A percentile compares a stretch with the other conserved stretches of the same genome.
phyloP scores from a whole-genome alignment of 2,329 filamentous ascomycete genomes.

The Rhinocladiella similis region DNA sequence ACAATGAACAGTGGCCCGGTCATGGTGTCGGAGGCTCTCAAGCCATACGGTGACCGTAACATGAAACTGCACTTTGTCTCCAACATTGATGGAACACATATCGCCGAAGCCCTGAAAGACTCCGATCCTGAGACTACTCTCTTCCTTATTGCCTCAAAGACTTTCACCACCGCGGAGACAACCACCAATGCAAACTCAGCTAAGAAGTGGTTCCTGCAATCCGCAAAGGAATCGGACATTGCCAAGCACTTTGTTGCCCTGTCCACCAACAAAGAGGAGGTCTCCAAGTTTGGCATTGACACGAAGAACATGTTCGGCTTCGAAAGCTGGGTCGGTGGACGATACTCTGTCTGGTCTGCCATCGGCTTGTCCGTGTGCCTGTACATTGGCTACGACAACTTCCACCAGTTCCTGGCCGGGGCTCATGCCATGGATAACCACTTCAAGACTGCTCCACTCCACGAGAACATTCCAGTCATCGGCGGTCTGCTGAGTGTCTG shows the following conservation, averaged over 20 bases:
- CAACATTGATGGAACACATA: slow-evolving; percentile 98
- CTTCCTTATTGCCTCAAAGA: slow-evolving; percentile 98
- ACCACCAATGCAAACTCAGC: slow-evolving; percentile 95
- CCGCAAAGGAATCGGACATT: slow-evolving; percentile 74
- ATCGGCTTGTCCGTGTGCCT: slow-evolving; percentile 93
- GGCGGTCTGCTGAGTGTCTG: slow-evolving; percentile 93
- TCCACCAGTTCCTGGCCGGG: slow-evolving; percentile 91
- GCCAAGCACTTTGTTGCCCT: slow-evolving; percentile 99
- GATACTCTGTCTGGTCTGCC: slow-evolving; percentile 98
- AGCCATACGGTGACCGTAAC: slow-evolving; percentile 83
- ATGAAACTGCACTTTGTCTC: slow-evolving; percentile 96
- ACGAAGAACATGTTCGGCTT: slow-evolving; percentile 99
- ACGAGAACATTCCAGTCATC: slow-evolving; percentile 91
- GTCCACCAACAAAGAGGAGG: slow-evolving; percentile 91
- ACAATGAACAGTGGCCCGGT: slow-evolving; percentile 72
- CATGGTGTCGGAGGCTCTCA: slow-evolving; percentile 98
- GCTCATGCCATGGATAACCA: slow-evolving; percentile 98
- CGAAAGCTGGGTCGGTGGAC: slow-evolving; percentile 95
- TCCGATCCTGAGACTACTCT: slow-evolving; percentile 98
- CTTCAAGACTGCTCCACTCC: slow-evolving; percentile 86
- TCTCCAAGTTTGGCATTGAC: slow-evolving; percentile 98
- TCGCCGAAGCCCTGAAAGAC: slow-evolving; percentile 83
- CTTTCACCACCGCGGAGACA: slow-evolving; percentile 97
- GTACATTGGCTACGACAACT: slow-evolving; percentile 97
- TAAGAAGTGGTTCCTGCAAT: slow-evolving; percentile 94